Evolutionary conservation across 176 grass and related monocot genomes (phyloP).

Genomic region (Triticum turgidum): DNA sequence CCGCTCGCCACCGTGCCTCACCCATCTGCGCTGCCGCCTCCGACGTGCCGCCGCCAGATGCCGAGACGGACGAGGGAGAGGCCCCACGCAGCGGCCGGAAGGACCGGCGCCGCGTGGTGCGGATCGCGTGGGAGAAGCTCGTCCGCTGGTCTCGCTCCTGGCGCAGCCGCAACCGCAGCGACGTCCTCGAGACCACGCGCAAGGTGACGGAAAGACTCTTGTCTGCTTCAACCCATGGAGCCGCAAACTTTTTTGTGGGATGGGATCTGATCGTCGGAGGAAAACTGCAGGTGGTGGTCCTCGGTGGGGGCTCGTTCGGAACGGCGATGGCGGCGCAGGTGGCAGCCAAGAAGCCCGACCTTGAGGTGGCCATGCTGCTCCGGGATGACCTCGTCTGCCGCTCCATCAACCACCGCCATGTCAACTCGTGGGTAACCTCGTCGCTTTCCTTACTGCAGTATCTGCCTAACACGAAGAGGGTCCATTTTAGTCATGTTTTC

Average conservation of each 20-base stretch:
- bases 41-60: neutral
- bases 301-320: slow-evolving; percentile 86
- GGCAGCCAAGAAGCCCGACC: slow-evolving; percentile 66
- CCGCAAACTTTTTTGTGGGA: neutral
- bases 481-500: too few species aligned
- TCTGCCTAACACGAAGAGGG: neutral
- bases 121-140: slow-evolving; percentile 93
- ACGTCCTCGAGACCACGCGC: slow-evolving; percentile 71
- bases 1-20: neutral
- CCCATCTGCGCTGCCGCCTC: neutral
- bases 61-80: neutral
- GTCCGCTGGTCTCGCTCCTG: slow-evolving; percentile 84
- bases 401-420: slow-evolving; percentile 64
- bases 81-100: slow-evolving; percentile 26
- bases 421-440: slow-evolving; percentile 44
- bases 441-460: neutral
- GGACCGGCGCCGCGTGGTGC: slow-evolving; percentile 55
- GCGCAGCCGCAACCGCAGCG: slow-evolving; percentile 65
- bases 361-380: slow-evolving; percentile 79
- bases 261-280: slow-evolving; percentile 1
- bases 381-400: slow-evolving; percentile 67
- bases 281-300: slow-evolving; percentile 58
- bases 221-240: neutral
- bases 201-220: slow-evolving; percentile 34
- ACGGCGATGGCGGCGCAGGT: slow-evolving; percentile 82